Evolutionary conservation across 805 yeast species (phyloP), one percentile per base, ranked within the genome.

Genomic region (Ogataea polymorpha): DNA sequence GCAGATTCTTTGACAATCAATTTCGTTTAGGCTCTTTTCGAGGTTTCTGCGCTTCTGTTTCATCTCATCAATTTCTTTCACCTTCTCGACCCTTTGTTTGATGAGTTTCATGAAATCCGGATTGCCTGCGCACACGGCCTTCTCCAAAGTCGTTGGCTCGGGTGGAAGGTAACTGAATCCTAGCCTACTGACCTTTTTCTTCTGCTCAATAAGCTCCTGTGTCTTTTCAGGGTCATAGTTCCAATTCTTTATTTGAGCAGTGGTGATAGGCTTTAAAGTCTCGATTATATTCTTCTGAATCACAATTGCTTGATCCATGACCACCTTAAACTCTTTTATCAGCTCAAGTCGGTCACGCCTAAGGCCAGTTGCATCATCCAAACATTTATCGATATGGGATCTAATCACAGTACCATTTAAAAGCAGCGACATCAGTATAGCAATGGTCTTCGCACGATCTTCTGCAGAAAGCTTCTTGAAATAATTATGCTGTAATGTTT

Each of bases 1-100:
- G 40, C 76, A 75, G 35, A 89, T 72, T 42, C 98, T 66, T 58
- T 88, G 96, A 45, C 82, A 72, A 54, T 90, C 96, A 35, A 79
- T 65, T 51, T 82, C 88, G 33, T 73, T 72, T 17, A 93, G 66
- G 43, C 77, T 70, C 45, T 68, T 72, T 52, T 86, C 96, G 13
- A 80, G 63, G 26, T 70, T 69, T 29, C 67, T 66, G 56, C 77
- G 79, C 34, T 72, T 70, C 5, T 59, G 56, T 40, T 77, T 72
- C 21, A 76, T 56, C 26, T 70, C 73, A 29, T 75, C 77, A 15
- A 77, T 66, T 32, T 61, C 63, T 11, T 55, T 45, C 26, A 72
- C 49, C 24, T 54, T 51, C 3, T 66, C 72, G 6, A 68, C 67
- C 48, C 85, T 63, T n/a, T 64, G 53, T 8, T 69, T 70, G 51